A percentile compares a stretch with the other conserved stretches of the same genome.
Conservation (phyloP, 106 monocot genomes). For the Apostasia ramifera region DNA sequence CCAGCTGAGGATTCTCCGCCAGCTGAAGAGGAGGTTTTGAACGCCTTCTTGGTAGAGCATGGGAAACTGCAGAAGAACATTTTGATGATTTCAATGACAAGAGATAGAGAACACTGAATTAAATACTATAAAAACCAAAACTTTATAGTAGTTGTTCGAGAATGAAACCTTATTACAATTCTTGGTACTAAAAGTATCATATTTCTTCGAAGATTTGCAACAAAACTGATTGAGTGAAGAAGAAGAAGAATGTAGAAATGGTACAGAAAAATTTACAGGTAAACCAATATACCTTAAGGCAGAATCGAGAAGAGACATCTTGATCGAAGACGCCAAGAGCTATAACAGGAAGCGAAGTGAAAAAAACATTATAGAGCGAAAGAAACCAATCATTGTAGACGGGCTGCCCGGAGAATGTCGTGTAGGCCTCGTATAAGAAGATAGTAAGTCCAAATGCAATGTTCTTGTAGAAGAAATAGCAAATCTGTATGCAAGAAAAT, state of each 20-base stretch:
- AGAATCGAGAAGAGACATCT: slow-evolving; percentile 82
- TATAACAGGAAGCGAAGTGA: slow-evolving; percentile 88
- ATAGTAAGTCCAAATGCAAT: slow-evolving; percentile 76
- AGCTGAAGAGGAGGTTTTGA: slow-evolving; percentile 23
- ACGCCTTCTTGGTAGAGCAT: slow-evolving; percentile 24
- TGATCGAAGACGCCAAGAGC: slow-evolving; percentile 94
- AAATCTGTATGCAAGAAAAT: slow-evolving; percentile 48
- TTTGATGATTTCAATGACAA: background rate
- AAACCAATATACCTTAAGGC: slow-evolving; percentile 53
- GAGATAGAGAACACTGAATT: background rate
- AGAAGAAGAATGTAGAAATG: too few species aligned
- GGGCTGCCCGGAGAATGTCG: slow-evolving; percentile 76
- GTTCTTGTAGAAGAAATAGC: slow-evolving; percentile 99
- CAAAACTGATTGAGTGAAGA: too few species aligned
- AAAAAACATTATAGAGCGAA: slow-evolving; percentile 74
- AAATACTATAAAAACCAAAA: background rate
- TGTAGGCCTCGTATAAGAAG: slow-evolving; percentile 78
- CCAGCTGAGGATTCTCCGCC: slow-evolving; percentile 17
- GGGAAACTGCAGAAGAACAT: slow-evolving; percentile 13
- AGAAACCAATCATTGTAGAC: slow-evolving; percentile 88
- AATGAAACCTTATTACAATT: too few species aligned
- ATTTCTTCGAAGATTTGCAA: too few species aligned
- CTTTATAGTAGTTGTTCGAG: background rate
- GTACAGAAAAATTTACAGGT: background rate
- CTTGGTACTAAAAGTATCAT: too few species aligned